Conservation (phyloP, 805 yeast species). For the Ogataea neopini region DNA sequence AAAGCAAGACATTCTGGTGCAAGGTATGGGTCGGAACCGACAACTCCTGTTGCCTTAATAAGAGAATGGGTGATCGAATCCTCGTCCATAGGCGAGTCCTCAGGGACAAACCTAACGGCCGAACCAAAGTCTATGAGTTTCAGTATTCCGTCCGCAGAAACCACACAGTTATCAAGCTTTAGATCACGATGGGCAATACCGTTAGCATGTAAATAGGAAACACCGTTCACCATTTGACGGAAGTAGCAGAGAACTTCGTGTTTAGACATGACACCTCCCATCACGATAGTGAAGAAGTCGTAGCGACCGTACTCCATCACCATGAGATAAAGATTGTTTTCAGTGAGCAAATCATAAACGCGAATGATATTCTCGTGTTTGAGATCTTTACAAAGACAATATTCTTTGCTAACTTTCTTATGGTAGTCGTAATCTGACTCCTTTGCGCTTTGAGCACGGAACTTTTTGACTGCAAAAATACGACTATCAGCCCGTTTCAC, state of each 20-base stretch:
- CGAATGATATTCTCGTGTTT: constrained; percentile 79
- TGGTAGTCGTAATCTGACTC: constrained; percentile 72
- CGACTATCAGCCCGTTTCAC: constrained; percentile 60
- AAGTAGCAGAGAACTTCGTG: constrained; percentile 79
- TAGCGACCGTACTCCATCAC: constrained; percentile 93
- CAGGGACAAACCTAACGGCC: constrained; percentile 72
- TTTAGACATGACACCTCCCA: constrained; percentile 77
- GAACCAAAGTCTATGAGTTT: constrained; percentile 94
- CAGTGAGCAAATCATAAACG: constrained; percentile 77
- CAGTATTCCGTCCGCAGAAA: constrained; percentile 67
- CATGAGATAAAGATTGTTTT: constrained; percentile 60
- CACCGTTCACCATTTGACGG: constrained; percentile 77
- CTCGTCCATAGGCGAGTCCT: constrained; percentile 19
- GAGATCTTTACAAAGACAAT: constrained; percentile 74
- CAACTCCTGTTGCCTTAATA: constrained; percentile 77
- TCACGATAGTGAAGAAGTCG: constrained; percentile 90
- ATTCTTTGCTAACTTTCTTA: constrained; percentile 80
- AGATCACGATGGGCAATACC: constrained; percentile 94
- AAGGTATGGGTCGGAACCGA: constrained; percentile 94
- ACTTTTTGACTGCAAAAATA: constrained; percentile 84
- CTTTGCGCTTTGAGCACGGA: constrained; percentile 61
- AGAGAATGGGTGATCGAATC: constrained; percentile 42
- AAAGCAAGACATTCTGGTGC: constrained; percentile 82
- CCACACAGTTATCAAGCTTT: constrained; percentile 92
- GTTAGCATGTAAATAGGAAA: constrained; percentile 68